phyloP scores from a whole-genome alignment of 331 rosid species.

The Acacia pycnantha region DNA sequence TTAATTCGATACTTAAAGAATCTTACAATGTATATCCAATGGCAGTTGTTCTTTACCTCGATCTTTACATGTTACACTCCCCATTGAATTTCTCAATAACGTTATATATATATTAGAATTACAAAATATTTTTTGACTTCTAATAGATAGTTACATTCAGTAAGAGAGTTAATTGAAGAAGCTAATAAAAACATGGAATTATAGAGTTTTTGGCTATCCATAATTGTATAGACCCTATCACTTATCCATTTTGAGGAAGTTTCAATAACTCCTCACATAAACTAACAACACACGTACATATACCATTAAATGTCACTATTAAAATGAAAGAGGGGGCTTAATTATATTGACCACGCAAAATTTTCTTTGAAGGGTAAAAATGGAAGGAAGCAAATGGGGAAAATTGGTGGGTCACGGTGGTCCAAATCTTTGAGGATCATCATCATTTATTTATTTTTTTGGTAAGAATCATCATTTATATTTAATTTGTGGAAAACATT shows the following conservation, averaged over 20 bases:
- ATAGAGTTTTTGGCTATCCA: not conserved
- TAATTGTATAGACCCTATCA: not conserved
- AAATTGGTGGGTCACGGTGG: constrained; percentile 16
- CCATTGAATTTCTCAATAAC: not conserved
- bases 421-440: not conserved
- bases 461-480: not conserved
- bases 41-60: not conserved
- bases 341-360: not conserved
- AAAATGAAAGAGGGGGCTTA: not conserved
- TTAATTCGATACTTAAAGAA: not conserved
- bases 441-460: not conserved
- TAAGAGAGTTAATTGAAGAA: not conserved
- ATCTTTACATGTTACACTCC: not conserved
- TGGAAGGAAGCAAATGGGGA: not conserved
- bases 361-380: not conserved
- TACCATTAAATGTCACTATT: not conserved
- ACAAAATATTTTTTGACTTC: not conserved
- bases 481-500: constrained; percentile 24
- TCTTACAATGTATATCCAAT: not conserved
- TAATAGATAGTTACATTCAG: not conserved
- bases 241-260: not conserved
- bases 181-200: not conserved
- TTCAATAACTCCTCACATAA: not conserved
- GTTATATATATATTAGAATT: not conserved
- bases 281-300: not conserved